Evolutionary conservation across 305 asterid genomes (phyloP).

Genomic region (Fraxinus xanthoxyloides): DNA sequence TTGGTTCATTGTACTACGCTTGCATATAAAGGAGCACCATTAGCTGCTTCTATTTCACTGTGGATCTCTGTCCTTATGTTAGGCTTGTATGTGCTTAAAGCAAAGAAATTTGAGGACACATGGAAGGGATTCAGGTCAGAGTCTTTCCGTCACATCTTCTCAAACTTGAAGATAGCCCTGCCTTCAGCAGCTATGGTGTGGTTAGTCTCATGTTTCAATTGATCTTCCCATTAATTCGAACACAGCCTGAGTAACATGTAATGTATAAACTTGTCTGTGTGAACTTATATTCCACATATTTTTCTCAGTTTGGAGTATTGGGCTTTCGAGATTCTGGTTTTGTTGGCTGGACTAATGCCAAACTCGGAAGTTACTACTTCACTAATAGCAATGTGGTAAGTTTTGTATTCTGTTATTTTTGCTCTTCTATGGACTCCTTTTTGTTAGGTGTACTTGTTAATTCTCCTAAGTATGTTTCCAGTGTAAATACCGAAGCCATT

Average conservation of each 20-base stretch:
- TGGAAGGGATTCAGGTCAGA: conserved; percentile 64
- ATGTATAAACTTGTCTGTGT: neutral
- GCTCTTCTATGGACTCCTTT: neutral
- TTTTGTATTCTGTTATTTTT: neutral
- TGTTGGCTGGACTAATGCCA: conserved; percentile 76
- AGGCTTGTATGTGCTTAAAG: conserved; percentile 41
- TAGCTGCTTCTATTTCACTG: conserved; percentile 63
- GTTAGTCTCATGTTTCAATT: conserved; percentile 35
- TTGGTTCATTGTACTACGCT: conserved; percentile 50
- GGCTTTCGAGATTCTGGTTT: conserved; percentile 75
- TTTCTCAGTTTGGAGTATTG: conserved; percentile 64
- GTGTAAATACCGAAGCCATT: conserved; percentile 43
- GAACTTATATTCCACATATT: neutral
- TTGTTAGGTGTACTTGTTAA: neutral
- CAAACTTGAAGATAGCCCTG: conserved; percentile 59
- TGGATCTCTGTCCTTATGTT: conserved; percentile 63
- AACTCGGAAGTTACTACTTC: conserved; percentile 60
- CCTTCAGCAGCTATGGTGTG: conserved; percentile 93
- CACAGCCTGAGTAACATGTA: neutral
- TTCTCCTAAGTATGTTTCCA: conserved; percentile 11
- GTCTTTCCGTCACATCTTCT: conserved; percentile 29
- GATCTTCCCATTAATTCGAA: neutral
- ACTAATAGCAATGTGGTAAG: conserved; percentile 80
- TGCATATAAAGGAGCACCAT: conserved; percentile 59
- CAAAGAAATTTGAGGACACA: conserved; percentile 43